phyloP scores from a whole-genome alignment of 2,329 filamentous ascomycete species.

The Botrytis aclada region DNA sequence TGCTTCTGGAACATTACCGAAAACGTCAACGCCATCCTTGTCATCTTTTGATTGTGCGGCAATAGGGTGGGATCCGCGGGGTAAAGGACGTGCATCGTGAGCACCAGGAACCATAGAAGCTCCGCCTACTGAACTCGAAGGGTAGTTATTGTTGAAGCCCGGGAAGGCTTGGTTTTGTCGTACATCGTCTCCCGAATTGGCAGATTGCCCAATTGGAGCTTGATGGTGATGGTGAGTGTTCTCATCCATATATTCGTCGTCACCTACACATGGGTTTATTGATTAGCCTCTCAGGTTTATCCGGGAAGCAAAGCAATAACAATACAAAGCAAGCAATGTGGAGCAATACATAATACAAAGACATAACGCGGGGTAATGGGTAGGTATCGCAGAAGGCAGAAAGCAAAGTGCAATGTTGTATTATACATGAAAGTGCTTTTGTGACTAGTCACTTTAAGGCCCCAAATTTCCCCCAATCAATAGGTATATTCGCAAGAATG shows the following conservation, averaged over 20 bases:
- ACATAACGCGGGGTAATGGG: slow-evolving; percentile 33
- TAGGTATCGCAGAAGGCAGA: slow-evolving; percentile 32
- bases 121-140: slow-evolving; percentile 52
- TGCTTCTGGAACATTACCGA: slow-evolving; percentile 82
- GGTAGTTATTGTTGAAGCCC: slow-evolving; percentile 63
- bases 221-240: slow-evolving; percentile 66
- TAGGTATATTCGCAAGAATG: slow-evolving; percentile 34
- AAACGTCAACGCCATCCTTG: slow-evolving; percentile 65
- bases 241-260: slow-evolving; percentile 60
- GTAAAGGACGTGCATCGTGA: slow-evolving; percentile 49
- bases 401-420: slow-evolving; percentile 38
- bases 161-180: slow-evolving; percentile 74
- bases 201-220: slow-evolving; percentile 52
- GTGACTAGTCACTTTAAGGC: slow-evolving; percentile 24
- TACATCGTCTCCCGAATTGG: slow-evolving; percentile 59
- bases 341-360: slow-evolving; percentile 31
- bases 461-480: slow-evolving; percentile 26
- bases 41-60: slow-evolving; percentile 38
- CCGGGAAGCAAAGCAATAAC: slow-evolving; percentile 30
- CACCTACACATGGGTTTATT: slow-evolving; percentile 46
- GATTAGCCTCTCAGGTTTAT: slow-evolving; percentile 38
- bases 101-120: slow-evolving; percentile 59
- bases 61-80: slow-evolving; percentile 42
- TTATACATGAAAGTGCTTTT: slow-evolving; percentile 38
- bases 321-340: slow-evolving; percentile 23